phyloP scores from a whole-genome alignment of 306 rosid genomes.

The Malus asiatica region DNA sequence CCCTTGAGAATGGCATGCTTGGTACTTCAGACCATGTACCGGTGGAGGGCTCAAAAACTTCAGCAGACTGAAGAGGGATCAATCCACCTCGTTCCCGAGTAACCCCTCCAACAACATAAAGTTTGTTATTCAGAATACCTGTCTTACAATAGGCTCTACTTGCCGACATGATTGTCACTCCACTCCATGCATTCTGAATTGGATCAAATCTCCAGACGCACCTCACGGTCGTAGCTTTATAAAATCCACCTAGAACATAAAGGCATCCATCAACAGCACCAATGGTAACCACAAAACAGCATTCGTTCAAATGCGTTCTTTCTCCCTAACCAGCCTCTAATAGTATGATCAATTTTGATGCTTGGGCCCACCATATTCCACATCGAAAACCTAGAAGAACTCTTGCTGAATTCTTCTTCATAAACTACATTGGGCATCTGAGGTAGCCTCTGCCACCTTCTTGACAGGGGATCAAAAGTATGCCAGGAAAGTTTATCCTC shows the following conservation, averaged over 20 bases:
- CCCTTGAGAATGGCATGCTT: slow-evolving; percentile 90
- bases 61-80: slow-evolving; percentile 88
- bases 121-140: slow-evolving; percentile 69
- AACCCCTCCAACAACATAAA: slow-evolving; percentile 94
- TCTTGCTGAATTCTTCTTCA: slow-evolving; percentile 50
- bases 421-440: slow-evolving; percentile 51
- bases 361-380: slow-evolving; percentile 73
- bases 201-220: slow-evolving; percentile 82
- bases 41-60: slow-evolving; percentile 71
- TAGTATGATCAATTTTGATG: slow-evolving; percentile 57
- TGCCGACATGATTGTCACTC: slow-evolving; percentile 61
- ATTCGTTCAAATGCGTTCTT: slow-evolving; percentile 67
- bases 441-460: slow-evolving; percentile 82
- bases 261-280: slow-evolving; percentile 80
- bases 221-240: slow-evolving; percentile 62
- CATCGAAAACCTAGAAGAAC: slow-evolving; percentile 52
- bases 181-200: slow-evolving; percentile 55
- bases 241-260: slow-evolving; percentile 90
- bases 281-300: slow-evolving; percentile 86
- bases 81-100: slow-evolving; percentile 76
- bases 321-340: slow-evolving; percentile 76
- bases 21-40: slow-evolving; percentile 69
- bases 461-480: slow-evolving; percentile 70
- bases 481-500: slow-evolving; percentile 65
- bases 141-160: slow-evolving; percentile 92